These are phyloP conservation scores for Rhamnella rubrinervis DNA, from an alignment of 331 rosid genomes.

Conservation along the genomic window DNA sequence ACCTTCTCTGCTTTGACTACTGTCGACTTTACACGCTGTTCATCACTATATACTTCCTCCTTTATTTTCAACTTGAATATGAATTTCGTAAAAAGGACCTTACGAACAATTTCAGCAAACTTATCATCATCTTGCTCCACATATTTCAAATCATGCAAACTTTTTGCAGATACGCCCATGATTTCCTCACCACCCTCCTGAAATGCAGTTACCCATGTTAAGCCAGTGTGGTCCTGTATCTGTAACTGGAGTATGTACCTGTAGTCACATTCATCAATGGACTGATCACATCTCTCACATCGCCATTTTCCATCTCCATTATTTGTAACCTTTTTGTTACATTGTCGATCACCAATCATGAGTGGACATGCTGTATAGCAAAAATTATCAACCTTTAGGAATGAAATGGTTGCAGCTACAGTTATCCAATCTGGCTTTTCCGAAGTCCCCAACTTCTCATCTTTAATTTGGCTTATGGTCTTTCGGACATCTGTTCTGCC, in stretches of 20 bases:
- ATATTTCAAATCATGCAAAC: constrained; percentile 52
- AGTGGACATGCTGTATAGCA: constrained; percentile 87
- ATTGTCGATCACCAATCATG: constrained; percentile 76
- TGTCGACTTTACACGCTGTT: constrained; percentile 80
- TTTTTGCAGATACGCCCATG: constrained; percentile 78
- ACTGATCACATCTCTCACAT: constrained; percentile 78
- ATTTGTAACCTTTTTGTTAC: constrained; percentile 80
- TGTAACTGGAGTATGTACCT: constrained; percentile 80
- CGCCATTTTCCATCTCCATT: constrained; percentile 92
- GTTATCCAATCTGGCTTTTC: constrained; percentile 97
- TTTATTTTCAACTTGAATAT: constrained; percentile 78
- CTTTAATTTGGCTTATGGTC: constrained; percentile 79
- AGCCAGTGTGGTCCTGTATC: constrained; percentile 84
- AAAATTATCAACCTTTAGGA: constrained; percentile 63
- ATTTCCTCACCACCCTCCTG: constrained; percentile 94
- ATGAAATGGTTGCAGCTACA: constrained; percentile 61
- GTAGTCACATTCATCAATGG: constrained; percentile 65
- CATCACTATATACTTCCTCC: constrained; percentile 84
- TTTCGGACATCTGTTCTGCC: constrained; percentile 58
- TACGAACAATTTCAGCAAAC: constrained; percentile 57
- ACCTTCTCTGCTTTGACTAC: constrained; percentile 75
- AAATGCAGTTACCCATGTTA: constrained; percentile 86
- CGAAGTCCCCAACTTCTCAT: constrained; percentile 84
- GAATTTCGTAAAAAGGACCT: constrained; percentile 58
- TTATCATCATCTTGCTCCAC: constrained; percentile 73